Base-by-base conservation (phyloP, 331 rosid species). In the Rosa hybrid region DNA sequence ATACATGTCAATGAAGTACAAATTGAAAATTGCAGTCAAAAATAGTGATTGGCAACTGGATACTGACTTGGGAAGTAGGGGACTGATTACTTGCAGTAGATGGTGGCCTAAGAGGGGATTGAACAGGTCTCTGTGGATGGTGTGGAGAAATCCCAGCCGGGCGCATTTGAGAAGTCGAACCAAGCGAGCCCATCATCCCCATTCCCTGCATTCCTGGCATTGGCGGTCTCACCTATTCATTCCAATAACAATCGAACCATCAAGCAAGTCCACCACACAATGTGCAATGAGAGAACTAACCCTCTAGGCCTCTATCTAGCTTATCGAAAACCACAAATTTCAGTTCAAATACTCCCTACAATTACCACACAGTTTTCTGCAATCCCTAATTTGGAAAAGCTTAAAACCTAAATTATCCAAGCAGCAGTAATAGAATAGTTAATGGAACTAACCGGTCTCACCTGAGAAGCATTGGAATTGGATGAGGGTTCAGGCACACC, bases 111-210 rank as follows among this genome's bases (percentile, higher is more conserved):
- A 90, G 89, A 83, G 97, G 83, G 5, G 98, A 77, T 72, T 91
- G 97, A 27, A 87, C 83, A 1, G 96, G 94, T 65, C 99, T 86
- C 80, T 87, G 98, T 72, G 84, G 88, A 84, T 79, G 83, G 48
- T 86, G 97, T 2, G 85, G 48, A 6, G 91, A 81, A 41, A 90
- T 80, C 71, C 92, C 97, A 46, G 86, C 83, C 0, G 97, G 87
- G 72, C 95, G 89, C 89, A 95, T 86, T 87, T 89, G 98, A 30
- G 99, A 82, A 83, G 81, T 83, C 1, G 97, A 89, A 81, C 89
- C 86, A 20, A 89, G 81, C 41, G 97, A 83, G 50, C 99, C 99
- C 87, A 93, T 73, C 90, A 89, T 88, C 53, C 98, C 98, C 86
- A 89, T 84, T 80, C 97, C 91, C 54, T 74, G 89, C 74, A 83